These are phyloP conservation scores for Pseudisothecium myosuroides DNA, from an alignment of 225 moss, liverwort and hornwort genomes.

Conservation along the genomic window DNA sequence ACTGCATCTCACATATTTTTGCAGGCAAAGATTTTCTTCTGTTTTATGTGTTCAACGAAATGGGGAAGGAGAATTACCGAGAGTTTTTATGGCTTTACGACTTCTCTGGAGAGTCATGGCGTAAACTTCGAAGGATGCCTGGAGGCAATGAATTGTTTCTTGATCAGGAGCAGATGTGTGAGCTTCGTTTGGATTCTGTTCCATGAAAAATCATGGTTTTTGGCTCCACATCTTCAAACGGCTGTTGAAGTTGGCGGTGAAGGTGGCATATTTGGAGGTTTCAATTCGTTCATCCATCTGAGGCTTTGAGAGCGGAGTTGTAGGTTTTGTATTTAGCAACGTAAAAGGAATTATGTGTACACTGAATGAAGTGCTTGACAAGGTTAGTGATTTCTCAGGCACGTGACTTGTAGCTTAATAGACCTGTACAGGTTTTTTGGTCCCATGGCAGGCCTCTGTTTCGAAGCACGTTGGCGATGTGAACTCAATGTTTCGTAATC, in stretches of 20 bases:
- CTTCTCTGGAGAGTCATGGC: background rate
- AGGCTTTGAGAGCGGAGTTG: background rate
- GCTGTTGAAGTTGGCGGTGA: background rate
- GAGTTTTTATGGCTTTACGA: background rate
- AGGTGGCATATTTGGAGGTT: background rate
- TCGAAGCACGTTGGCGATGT: background rate
- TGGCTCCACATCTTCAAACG: too few species aligned
- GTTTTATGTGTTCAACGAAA: too few species aligned
- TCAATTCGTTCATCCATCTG: background rate
- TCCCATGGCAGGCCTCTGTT: background rate
- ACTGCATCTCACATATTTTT: fast-evolving
- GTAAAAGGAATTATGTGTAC: background rate
- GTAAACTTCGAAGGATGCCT: background rate
- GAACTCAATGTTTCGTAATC: background rate
- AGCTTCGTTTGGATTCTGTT: background rate
- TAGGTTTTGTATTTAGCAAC: background rate
- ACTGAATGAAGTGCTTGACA: background rate
- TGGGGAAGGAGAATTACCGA: background rate
- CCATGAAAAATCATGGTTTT: background rate
- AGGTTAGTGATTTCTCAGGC: background rate
- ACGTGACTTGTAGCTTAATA: background rate
- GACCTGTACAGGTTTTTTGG: background rate
- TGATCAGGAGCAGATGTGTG: background rate
- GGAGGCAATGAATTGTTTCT: fast-evolving
- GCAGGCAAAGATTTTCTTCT: background rate